A percentile compares a stretch with the other conserved stretches of the same genome.
Evolutionary conservation across 805 yeast genomes (phyloP).

Genomic region (Zygoascus ofunaensis): DNA sequence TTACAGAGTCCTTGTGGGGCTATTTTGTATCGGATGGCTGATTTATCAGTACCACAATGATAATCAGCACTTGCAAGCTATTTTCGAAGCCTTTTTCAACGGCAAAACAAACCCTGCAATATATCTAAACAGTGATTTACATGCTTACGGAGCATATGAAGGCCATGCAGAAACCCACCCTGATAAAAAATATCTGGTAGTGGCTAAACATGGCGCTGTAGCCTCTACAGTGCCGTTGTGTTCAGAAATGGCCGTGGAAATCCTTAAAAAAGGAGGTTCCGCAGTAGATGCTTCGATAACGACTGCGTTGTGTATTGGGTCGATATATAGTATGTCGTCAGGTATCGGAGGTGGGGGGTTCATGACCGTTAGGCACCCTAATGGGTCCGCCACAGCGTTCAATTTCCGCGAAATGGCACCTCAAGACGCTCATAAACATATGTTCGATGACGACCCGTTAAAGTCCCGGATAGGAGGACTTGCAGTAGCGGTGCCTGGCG

Average conservation of each 20-base stretch:
- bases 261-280: constrained; percentile 49
- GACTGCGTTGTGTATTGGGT: constrained; percentile 80
- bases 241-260: constrained; percentile 51
- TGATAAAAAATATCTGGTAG: constrained; percentile 11
- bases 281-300: constrained; percentile 95
- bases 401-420: constrained; percentile 94
- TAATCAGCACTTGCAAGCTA: no score
- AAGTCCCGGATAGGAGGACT: constrained; percentile 68
- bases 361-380: constrained; percentile 40
- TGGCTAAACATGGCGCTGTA: constrained; percentile 38
- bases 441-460: constrained; percentile 47
- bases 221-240: constrained; percentile 58
- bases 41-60: no score
- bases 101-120: no score
- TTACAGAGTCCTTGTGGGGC: no score
- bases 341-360: constrained; percentile 94
- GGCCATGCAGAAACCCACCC: constrained; percentile 8
- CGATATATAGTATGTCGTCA: constrained; percentile 69
- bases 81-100: no score
- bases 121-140: no score
- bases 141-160: neutral
- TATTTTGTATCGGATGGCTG: no score
- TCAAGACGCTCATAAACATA: constrained; percentile 44
- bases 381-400: constrained; percentile 47
- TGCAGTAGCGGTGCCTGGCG: constrained; percentile 90